Base-by-base conservation (phyloP, 1,284 basidiomycete species). In the Macrocystidia cucumis region DNA sequence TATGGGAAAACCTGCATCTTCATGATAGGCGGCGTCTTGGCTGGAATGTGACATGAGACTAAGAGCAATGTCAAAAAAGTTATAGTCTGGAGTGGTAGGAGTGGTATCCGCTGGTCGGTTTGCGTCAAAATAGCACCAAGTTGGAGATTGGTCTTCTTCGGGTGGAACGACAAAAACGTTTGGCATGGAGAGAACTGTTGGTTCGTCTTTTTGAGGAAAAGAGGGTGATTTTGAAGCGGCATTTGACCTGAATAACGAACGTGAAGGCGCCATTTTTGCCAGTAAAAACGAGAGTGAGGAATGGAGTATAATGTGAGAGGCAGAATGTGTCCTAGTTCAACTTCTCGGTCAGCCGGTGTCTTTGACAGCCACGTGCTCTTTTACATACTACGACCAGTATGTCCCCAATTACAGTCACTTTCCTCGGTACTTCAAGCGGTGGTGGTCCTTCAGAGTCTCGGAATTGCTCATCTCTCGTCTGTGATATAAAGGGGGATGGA, bases 351-450 rank as follows among this genome's bases (percentile, higher is more conserved):
- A n/a, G n/a, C n/a, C n/a, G n/a, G n/a, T n/a, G n/a, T n/a, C n/a
- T n/a, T n/a, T n/a, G n/a, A n/a, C n/a, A n/a, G n/a, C n/a, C n/a
- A n/a, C n/a, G n/a, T n/a, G n/a, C n/a, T n/a, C n/a, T n/a, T n/a
- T n/a, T n/a, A n/a, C n/a, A n/a, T n/a, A n/a, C n/a, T n/a, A n/a
- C n/a, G n/a, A n/a, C n/a, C n/a, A n/a, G 26, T 31, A 11, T 18
- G 17, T 27, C 40, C 21, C 26, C 38, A 19, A 62, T 72, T 55
- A 51, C 55, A 17, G 54, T 72, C 24, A 77, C 74, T n/a, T 87
- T 87, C 50, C 60, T 87, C 3, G 83, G 83, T 6, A 87, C 83
- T 1, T 78, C 72, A 16, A 78, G 75, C 23, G 84, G 83, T 9
- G 81, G 83, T 7, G 83, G 84, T 0, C 84, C 84, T 2, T 69